Conservation (phyloP, 371 early-diverging fungal species). For the Apophysomyces trapeziformis region DNA sequence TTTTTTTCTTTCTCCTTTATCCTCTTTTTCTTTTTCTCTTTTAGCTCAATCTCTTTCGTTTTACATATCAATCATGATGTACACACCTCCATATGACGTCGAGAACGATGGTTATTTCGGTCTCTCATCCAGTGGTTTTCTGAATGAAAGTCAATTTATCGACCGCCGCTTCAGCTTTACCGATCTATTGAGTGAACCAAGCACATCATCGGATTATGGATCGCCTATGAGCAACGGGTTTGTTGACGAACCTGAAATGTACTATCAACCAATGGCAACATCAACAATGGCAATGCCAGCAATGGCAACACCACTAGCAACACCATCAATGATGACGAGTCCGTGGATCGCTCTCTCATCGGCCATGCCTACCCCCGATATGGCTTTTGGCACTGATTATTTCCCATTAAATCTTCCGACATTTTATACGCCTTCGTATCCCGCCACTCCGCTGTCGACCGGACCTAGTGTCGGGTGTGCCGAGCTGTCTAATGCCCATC, state of each 20-base stretch:
- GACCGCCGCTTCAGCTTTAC: slow-evolving; percentile 3
- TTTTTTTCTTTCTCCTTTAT: background rate
- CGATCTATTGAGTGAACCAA: slow-evolving; percentile 6
- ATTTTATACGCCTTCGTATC: background rate
- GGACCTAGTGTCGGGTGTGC: background rate
- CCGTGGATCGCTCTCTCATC: slow-evolving; percentile 10
- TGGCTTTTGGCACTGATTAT: slow-evolving; percentile 7
- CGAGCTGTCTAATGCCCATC: background rate
- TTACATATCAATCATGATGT: background rate
- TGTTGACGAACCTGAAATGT: slow-evolving; percentile 8
- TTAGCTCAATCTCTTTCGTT: background rate
- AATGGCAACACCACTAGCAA: background rate
- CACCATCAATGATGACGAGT: slow-evolving; percentile 6
- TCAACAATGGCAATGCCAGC: too few relatives aligned
- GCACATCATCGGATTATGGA: slow-evolving; percentile 5
- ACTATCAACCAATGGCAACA: background rate
- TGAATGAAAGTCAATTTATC: background rate
- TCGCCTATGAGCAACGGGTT: slow-evolving; percentile 5
- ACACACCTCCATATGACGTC: slow-evolving; percentile 1
- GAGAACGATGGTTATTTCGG: slow-evolving; percentile 6
- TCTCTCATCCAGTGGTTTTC: background rate
- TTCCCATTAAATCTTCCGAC: slow-evolving; percentile 7
- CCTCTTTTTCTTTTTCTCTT: background rate
- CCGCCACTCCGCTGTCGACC: slow-evolving; percentile 6
- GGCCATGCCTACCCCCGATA: background rate